Conservation (phyloP, 2,329 filamentous ascomycete genomes). For the Arthroderma sp. region DNA sequence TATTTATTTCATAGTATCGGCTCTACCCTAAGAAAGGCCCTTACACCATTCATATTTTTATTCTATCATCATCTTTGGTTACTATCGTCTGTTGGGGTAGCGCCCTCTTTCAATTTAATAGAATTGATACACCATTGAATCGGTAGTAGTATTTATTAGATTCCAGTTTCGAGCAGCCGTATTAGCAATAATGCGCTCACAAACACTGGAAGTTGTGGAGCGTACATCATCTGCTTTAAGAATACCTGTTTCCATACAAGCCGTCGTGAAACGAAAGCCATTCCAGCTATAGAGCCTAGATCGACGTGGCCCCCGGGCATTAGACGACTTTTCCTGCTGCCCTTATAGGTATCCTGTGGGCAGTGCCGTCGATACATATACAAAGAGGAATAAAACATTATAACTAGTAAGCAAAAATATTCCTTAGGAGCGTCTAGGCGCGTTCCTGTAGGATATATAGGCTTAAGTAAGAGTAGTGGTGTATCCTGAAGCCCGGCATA, state of each 20-base stretch:
- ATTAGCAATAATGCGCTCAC: not conserved
- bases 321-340: not conserved
- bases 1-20: too few species aligned
- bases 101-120: too few species aligned
- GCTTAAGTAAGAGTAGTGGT: not conserved
- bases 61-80: too few species aligned
- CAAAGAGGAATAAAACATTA: not conserved
- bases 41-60: too few species aligned
- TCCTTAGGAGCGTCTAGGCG: not conserved
- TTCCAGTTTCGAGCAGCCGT: too few species aligned
- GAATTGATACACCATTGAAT: too few species aligned
- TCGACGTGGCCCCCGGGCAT: not conserved
- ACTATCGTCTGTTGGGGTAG: too few species aligned
- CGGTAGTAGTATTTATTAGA: too few species aligned
- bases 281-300: not conserved
- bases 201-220: not conserved
- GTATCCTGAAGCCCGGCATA: not conserved
- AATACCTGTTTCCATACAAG: not conserved
- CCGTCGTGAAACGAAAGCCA: not conserved
- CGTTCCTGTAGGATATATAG: not conserved
- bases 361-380: not conserved
- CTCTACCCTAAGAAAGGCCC: too few species aligned
- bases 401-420: not conserved
- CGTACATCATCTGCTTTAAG: not conserved
- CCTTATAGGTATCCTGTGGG: not conserved